Conservation (phyloP, 2,329 filamentous ascomycete species). For the Pleochaeta shiraiana region DNA sequence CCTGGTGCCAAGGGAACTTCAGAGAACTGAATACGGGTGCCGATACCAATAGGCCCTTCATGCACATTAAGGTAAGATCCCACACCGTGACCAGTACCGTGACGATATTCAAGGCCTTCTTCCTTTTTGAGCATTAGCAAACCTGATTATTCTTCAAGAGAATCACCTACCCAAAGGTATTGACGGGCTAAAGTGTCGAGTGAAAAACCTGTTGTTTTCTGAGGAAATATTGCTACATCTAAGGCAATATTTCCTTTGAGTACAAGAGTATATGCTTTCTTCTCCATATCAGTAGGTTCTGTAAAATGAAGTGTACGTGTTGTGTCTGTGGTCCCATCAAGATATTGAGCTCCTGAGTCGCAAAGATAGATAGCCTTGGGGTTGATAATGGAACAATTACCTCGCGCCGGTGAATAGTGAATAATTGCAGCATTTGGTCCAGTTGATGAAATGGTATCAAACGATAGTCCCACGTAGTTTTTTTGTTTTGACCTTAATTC, state of each 20-base stretch:
- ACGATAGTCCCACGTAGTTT: constrained; percentile 74
- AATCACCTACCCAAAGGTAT: constrained; percentile 51
- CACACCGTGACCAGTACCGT: constrained; percentile 90
- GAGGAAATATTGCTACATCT: constrained; percentile 73
- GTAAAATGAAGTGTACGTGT: constrained; percentile 89
- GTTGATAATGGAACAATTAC: constrained; percentile 64
- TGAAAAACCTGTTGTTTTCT: constrained; percentile 84
- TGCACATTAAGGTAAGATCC: constrained; percentile 94
- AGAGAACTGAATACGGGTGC: constrained; percentile 73
- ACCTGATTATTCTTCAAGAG: too few relatives aligned
- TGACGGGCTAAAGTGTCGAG: constrained; percentile 78
- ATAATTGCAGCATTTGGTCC: constrained; percentile 73
- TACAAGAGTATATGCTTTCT: constrained; percentile 78
- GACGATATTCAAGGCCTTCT: constrained; percentile 80
- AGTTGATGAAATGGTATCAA: constrained; percentile 89
- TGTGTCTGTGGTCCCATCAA: constrained; percentile 89
- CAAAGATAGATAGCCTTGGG: constrained; percentile 77
- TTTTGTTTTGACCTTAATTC: constrained; percentile 43
- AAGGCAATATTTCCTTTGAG: constrained; percentile 86
- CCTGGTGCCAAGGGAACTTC: constrained; percentile 80
- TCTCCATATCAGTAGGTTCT: constrained; percentile 60
- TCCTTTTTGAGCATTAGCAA: constrained; percentile 26
- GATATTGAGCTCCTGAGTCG: constrained; percentile 91
- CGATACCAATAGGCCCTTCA: constrained; percentile 91
- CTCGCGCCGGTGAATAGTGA: constrained; percentile 78